Conservation (phyloP, 108 stramenopile genomes). For the Nitzschia palea region DNA sequence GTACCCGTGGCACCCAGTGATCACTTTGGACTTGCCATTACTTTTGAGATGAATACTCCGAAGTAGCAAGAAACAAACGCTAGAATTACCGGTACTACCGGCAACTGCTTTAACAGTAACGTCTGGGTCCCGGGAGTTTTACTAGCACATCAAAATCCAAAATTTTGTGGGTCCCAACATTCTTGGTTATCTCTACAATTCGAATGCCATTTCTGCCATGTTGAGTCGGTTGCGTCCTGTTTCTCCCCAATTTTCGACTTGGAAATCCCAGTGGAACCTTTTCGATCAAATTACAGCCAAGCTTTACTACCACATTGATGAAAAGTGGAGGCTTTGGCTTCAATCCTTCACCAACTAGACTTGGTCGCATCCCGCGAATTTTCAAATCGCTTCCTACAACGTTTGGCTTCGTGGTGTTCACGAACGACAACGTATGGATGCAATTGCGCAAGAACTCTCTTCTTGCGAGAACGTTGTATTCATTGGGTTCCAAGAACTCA, state of each 20-base stretch:
- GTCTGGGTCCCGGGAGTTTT: too few species aligned
- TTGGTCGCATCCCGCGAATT: slow-evolving; percentile 7
- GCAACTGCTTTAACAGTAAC: neutral
- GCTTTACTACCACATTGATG: neutral
- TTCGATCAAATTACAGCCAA: neutral
- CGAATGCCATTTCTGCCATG: slow-evolving; percentile 8
- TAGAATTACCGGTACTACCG: neutral
- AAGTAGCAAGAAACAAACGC: too few species aligned
- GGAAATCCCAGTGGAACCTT: slow-evolving; percentile 15
- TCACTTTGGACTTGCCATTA: slow-evolving; percentile 59
- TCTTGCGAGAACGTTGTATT: slow-evolving; percentile 25
- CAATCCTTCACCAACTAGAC: slow-evolving; percentile 1
- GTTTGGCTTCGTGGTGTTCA: slow-evolving; percentile 56
- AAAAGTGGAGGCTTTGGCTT: neutral
- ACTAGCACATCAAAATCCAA: too few species aligned
- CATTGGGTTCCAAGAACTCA: slow-evolving; percentile 67
- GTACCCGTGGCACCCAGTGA: slow-evolving; percentile 57
- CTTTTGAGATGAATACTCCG: too few species aligned
- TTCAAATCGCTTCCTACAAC: slow-evolving; percentile 53
- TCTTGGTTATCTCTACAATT: neutral
- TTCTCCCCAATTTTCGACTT: slow-evolving; percentile 22
- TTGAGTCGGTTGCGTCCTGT: slow-evolving; percentile 21
- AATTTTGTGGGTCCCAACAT: too few species aligned
- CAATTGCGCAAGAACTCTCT: slow-evolving; percentile 28
- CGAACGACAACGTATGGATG: slow-evolving; percentile 47